Conservation (phyloP, 441 rosid genomes). For the Iberis amara region DNA sequence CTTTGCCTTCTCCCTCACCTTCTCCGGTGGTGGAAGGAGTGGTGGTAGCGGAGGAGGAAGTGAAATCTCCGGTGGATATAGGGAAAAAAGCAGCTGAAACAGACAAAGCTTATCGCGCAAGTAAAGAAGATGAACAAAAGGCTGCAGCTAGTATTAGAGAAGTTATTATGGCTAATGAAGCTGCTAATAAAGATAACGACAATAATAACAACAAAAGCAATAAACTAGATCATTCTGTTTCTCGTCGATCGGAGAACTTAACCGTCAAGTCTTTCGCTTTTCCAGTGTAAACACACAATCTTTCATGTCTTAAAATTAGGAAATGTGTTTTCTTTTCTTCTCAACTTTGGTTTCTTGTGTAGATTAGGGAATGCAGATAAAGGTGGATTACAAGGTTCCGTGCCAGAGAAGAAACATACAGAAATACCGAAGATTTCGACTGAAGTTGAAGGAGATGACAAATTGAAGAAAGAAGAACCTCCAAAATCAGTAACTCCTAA, state of each 20-base stretch:
- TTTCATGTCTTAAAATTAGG: neutral
- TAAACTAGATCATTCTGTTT: conserved; percentile 24
- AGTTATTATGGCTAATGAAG: conserved; percentile 45
- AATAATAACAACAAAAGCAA: conserved; percentile 12
- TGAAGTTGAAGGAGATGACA: conserved; percentile 15
- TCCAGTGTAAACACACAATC: conserved; percentile 45
- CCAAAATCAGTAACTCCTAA: conserved; percentile 31
- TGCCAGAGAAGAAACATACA: conserved; percentile 25
- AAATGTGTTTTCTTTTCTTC: conserved; percentile 5
- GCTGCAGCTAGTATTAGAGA: conserved; percentile 54
- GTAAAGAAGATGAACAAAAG: conserved; percentile 41
- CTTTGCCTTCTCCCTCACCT: conserved; percentile 24
- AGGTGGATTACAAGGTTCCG: conserved; percentile 19
- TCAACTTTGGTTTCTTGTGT: neutral
- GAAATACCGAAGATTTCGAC: conserved; percentile 31
- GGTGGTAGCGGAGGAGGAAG: conserved; percentile 18
- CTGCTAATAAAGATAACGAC: conserved; percentile 14
- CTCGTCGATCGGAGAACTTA: conserved; percentile 40
- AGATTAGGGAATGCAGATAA: conserved; percentile 49
- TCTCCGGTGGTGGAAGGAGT: conserved; percentile 2
- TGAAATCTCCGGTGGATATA: conserved; percentile 26
- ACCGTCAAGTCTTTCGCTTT: conserved; percentile 68
- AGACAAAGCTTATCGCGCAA: conserved; percentile 27
- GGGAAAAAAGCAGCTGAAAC: conserved; percentile 28
- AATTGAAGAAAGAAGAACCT: conserved; percentile 25